Conservation (phyloP, 2,329 filamentous ascomycete species). For the Fusarium papillatum region DNA sequence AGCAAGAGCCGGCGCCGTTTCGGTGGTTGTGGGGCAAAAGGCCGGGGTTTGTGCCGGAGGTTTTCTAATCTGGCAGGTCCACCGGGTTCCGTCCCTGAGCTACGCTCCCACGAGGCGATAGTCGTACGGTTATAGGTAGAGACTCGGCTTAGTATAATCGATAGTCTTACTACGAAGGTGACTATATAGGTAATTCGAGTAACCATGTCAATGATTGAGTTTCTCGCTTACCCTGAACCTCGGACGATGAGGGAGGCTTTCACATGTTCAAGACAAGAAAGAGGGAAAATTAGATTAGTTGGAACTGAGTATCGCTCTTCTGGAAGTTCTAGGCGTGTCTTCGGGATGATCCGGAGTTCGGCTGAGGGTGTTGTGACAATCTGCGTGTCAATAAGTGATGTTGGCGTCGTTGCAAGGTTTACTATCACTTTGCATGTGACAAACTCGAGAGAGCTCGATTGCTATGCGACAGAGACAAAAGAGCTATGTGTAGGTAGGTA, state of each 20-base stretch:
- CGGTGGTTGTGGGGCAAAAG: slow-evolving; percentile 25
- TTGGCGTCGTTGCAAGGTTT: background rate
- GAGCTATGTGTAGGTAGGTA: background rate
- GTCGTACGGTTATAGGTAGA: background rate
- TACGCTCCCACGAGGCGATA: background rate
- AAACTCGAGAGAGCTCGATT: background rate
- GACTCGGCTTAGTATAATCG: background rate
- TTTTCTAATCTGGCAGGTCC: background rate
- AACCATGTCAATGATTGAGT: background rate
- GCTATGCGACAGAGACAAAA: background rate
- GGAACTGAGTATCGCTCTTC: background rate
- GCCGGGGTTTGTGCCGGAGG: background rate
- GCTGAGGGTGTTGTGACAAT: background rate
- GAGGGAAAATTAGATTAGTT: background rate
- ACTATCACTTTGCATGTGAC: background rate
- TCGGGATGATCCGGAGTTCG: background rate
- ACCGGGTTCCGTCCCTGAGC: background rate
- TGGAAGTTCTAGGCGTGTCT: background rate
- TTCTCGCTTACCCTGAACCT: background rate
- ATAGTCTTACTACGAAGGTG: background rate
- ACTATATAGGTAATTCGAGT: background rate
- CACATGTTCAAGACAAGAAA: background rate
- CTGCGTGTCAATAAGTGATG: background rate
- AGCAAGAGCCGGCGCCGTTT: slow-evolving; percentile 23
- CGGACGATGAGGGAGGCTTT: background rate